These are phyloP conservation scores for Beauveria sp. DNA, from an alignment of 2,329 filamentous ascomycete genomes.

Conservation along the genomic window DNA sequence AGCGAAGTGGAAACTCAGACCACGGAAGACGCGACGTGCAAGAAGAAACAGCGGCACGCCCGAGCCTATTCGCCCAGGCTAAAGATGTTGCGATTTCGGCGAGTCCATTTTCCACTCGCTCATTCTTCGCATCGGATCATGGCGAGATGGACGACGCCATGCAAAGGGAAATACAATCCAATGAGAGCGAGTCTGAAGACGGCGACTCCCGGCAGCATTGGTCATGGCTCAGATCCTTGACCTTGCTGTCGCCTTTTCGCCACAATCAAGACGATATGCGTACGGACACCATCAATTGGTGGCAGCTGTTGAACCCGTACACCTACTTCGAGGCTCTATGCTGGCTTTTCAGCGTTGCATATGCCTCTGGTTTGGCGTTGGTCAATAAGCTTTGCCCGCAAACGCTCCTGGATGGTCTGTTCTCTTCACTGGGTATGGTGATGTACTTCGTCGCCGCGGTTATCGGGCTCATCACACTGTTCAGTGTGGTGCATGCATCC, in stretches of 20 bases:
- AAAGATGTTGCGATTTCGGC: conserved; percentile 9
- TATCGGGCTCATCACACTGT: not conserved
- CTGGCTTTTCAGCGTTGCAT: conserved; percentile 17
- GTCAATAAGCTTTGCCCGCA: conserved; percentile 12
- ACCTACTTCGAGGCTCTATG: conserved; percentile 22
- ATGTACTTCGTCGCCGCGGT: not conserved
- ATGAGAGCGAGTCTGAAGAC: conserved; percentile 11
- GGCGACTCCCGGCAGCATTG: conserved; percentile 13
- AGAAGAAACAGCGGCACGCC: not conserved
- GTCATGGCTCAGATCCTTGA: conserved; percentile 16
- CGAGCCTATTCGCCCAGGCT: conserved; percentile 9
- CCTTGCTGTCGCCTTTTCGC: conserved; percentile 14
- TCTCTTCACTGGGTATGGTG: conserved; percentile 6
- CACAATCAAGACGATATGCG: conserved; percentile 9
- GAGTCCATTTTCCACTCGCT: conserved; percentile 11
- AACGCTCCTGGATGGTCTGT: conserved; percentile 10
- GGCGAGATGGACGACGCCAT: conserved; percentile 19
- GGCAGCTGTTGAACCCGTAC: conserved; percentile 23
- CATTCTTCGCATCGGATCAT: conserved; percentile 12
- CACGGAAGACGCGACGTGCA: not conserved
- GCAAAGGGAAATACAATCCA: conserved; percentile 15
- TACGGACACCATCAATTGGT: conserved; percentile 15
- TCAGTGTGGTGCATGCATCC: not conserved
- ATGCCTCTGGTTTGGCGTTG: conserved; percentile 15
- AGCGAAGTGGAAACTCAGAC: conserved; percentile 8